phyloP scores from a whole-genome alignment of 352 stramenopile species.

The Phytophthora idaei region DNA sequence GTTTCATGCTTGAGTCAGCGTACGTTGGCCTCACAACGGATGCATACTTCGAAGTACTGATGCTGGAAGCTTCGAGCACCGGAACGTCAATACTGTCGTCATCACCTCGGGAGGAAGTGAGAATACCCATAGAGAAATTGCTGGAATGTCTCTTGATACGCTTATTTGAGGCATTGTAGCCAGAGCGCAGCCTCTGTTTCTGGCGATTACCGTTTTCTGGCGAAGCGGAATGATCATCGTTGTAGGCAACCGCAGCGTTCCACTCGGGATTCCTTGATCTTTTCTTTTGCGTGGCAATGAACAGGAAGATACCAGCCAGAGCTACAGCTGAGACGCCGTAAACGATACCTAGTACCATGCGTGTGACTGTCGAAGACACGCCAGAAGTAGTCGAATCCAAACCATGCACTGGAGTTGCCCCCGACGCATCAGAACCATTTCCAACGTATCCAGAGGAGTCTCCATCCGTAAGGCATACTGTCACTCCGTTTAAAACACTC shows the following conservation, averaged over 20 bases:
- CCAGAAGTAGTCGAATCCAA: not conserved
- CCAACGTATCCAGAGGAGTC: not conserved
- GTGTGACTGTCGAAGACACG: not conserved
- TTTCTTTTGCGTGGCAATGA: constrained; percentile 1
- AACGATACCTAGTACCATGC: constrained; percentile 6
- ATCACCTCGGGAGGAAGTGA: not conserved
- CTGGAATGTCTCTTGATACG: constrained; percentile 5
- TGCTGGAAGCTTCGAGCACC: constrained; percentile 7
- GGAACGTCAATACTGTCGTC: constrained; percentile 6
- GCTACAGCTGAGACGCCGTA: constrained; percentile 3
- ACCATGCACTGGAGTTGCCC: constrained; percentile 1
- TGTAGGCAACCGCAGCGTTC: not conserved
- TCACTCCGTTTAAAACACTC: constrained; percentile 29
- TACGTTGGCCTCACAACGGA: constrained; percentile 10
- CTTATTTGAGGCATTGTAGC: not conserved
- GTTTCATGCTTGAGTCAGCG: too few species aligned
- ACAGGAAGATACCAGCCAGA: constrained; percentile 4
- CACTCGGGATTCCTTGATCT: not conserved
- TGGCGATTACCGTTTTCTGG: not conserved
- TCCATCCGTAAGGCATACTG: constrained; percentile 23
- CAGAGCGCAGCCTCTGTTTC: not conserved
- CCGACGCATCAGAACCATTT: constrained; percentile 7
- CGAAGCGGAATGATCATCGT: not conserved
- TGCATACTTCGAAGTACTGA: constrained; percentile 8
- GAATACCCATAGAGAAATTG: constrained; percentile 2